phyloP scores from a whole-genome alignment of 2,329 filamentous ascomycete species.

The Epichloe uncinata region DNA sequence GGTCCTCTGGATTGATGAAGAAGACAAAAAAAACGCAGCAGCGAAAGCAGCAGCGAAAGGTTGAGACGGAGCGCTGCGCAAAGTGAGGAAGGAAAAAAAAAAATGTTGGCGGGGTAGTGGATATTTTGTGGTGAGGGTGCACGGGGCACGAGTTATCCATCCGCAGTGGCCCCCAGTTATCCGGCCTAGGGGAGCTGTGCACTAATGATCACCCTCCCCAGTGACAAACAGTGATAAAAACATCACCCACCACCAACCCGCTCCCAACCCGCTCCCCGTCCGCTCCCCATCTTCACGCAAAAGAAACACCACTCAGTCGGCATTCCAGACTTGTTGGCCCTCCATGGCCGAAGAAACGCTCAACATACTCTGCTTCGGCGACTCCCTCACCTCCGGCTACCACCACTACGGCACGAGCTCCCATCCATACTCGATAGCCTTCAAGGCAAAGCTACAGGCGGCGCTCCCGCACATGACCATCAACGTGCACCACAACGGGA shows the following conservation, averaged over 20 bases:
- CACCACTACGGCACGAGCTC: slow-evolving; percentile 25
- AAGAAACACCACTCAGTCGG: too few relatives aligned
- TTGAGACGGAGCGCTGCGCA: neutral
- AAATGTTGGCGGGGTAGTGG: neutral
- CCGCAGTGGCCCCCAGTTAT: too few relatives aligned
- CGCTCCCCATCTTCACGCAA: too few relatives aligned
- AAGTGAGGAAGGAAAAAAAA: neutral
- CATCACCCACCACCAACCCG: too few relatives aligned
- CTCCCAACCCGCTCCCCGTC: too few relatives aligned
- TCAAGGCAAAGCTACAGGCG: slow-evolving; percentile 32
- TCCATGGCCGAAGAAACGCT: slow-evolving; percentile 16
- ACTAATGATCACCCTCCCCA: too few relatives aligned
- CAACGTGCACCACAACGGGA: slow-evolving; percentile 34
- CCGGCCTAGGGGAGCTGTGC: too few relatives aligned
- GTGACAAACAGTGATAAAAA: too few relatives aligned
- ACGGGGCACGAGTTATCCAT: too few relatives aligned
- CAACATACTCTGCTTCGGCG: slow-evolving; percentile 49
- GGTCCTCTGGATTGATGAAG: neutral
- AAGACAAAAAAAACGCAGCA: neutral
- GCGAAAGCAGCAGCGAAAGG: too few relatives aligned
- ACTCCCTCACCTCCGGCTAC: slow-evolving; percentile 50
- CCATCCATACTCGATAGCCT: slow-evolving; percentile 39
- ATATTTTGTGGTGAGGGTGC: too few relatives aligned
- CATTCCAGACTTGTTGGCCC: too few relatives aligned
- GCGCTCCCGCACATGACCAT: slow-evolving; percentile 31